Evolutionary conservation across 768 basidiomycete genomes (phyloP).

Genomic region (Termitomyces heimii): DNA sequence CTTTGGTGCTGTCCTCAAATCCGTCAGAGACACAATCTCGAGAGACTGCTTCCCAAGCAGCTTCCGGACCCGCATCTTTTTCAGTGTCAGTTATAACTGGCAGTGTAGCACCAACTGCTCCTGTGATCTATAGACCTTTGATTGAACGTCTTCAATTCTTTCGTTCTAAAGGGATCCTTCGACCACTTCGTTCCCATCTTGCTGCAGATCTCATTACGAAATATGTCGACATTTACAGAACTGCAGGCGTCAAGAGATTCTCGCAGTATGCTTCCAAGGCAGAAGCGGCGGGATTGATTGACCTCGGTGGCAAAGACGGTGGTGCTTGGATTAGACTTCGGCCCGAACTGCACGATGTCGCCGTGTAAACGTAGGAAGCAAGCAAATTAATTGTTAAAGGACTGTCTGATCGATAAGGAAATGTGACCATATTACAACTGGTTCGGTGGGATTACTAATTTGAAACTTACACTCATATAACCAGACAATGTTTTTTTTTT

Average conservation of each 20-base stretch:
- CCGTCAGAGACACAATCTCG: background rate
- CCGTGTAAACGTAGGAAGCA: background rate
- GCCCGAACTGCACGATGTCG: background rate
- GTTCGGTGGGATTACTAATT: too few relatives aligned
- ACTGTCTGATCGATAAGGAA: background rate
- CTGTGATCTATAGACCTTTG: conserved; percentile 24
- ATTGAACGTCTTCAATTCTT: conserved; percentile 24
- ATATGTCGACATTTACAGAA: conserved; percentile 22
- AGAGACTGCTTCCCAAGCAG: background rate
- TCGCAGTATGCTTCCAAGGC: conserved; percentile 33
- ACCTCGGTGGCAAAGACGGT: background rate
- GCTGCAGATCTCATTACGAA: conserved; percentile 22
- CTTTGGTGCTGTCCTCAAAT: background rate
- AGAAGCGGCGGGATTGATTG: background rate
- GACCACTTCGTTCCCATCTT: conserved; percentile 29
- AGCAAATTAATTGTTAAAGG: background rate
- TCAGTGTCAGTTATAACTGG: background rate
- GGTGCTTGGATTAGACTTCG: background rate
- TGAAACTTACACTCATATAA: too few relatives aligned
- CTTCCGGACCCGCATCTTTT: background rate
- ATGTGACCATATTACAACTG: background rate
- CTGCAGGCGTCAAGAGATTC: conserved; percentile 38
- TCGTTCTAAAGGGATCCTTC: conserved; percentile 22
- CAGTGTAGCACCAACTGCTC: background rate
- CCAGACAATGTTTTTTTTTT: too few relatives aligned